Evolutionary conservation across 495 filamentous ascomycete species (phyloP), one percentile per base, ranked within the genome.

Genomic region (Aspergillus funiculosus): DNA sequence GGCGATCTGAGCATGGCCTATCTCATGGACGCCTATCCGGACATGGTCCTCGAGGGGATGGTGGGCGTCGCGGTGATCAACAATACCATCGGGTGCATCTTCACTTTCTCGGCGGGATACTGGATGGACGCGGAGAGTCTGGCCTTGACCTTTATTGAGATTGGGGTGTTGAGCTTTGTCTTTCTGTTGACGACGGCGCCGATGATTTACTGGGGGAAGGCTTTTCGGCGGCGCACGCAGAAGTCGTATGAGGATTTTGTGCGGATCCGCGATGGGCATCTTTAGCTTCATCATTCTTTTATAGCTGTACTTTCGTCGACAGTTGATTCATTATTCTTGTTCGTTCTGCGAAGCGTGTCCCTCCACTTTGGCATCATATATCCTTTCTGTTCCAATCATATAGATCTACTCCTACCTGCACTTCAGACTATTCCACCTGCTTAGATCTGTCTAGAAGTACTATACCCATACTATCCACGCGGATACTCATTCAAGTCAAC

Each of bases 41-140:
- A 62, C 1, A 62, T 58, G 51, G 57, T 66, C 7, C 37, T 66
- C 2, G 61, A 66, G 40, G 62, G 62, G 9, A 66, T 66, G 62
- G 62, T 63, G 6, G 60, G 62, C 9, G 60, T 66, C 1, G 53
- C 58, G 9, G 58, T 66, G 18, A 64, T 66, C 46, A 66, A 66
- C 46, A 66, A 66, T 39, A 58, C 58, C 10, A 55, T 66, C 14
- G 61, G 59, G 11, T 64, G 61, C 34, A 51, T 66, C 25, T 62
- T 66, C 42, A 66, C 62, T 2, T 66, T 66, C 41, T 49, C 47
- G 2, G 56, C 53, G 8, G 21, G 44, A 20, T 39, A 38, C 29
- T 59, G 56, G 56, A 37, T 62, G 15, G 53, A 59, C 41, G 43
- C 47, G 10, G 43, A 51, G 43, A 44, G 11, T 22, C 19, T 54